phyloP scores from a whole-genome alignment of 2,329 filamentous ascomycete species.

The Monosporascus sp. region DNA sequence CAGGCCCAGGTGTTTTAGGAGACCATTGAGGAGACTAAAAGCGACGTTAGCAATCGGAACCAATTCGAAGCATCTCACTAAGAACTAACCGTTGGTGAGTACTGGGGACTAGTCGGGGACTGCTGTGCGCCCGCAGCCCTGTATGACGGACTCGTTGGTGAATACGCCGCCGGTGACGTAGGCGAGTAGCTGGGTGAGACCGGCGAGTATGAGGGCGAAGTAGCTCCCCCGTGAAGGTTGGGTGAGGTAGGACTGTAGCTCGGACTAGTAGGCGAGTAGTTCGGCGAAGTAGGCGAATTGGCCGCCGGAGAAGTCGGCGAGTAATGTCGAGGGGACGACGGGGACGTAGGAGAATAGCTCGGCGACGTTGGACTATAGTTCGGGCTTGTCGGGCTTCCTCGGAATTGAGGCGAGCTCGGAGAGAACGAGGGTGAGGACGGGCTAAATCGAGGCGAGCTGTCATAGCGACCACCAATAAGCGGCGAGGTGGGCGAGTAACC shows the following conservation, averaged over 20 bases:
- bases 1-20: slow-evolving; percentile 39
- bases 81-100: slow-evolving; percentile 59
- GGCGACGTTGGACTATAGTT: slow-evolving; percentile 63
- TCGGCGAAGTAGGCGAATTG: slow-evolving; percentile 70
- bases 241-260: slow-evolving; percentile 67
- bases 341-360: slow-evolving; percentile 59
- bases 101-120: slow-evolving; percentile 65
- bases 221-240: slow-evolving; percentile 42
- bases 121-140: slow-evolving; percentile 47
- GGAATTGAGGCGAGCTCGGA: slow-evolving; percentile 43
- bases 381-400: slow-evolving; percentile 50
- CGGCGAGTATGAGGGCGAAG: slow-evolving; percentile 60
- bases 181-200: slow-evolving; percentile 75
- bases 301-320: slow-evolving; percentile 70
- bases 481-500: slow-evolving; percentile 76
- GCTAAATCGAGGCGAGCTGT: slow-evolving; percentile 58
- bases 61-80: not conserved
- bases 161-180: slow-evolving; percentile 61
- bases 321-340: slow-evolving; percentile 51
- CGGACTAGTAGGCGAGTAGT: slow-evolving; percentile 66
- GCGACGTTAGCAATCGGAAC: slow-evolving; percentile 20
- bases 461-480: slow-evolving; percentile 51
- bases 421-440: slow-evolving; percentile 60
- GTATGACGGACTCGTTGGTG: slow-evolving; percentile 59
- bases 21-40: slow-evolving; percentile 40